Evolutionary conservation across 1,284 basidiomycete genomes (phyloP), one percentile per base, ranked within the genome.

Genomic region (Ceratobasidium theobromae): DNA sequence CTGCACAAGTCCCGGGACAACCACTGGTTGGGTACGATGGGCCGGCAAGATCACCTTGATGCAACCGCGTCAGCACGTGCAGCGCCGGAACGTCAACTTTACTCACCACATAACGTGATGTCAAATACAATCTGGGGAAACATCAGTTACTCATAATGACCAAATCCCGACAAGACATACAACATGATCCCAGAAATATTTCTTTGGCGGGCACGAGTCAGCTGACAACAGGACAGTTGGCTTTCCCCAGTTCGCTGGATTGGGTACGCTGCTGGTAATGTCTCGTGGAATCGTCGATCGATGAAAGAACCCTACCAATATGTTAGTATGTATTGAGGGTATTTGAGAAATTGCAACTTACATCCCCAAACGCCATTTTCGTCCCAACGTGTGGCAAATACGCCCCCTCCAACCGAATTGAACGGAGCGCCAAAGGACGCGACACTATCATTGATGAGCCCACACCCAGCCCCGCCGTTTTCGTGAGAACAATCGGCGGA

Each of bases 361-460:
- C 87, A 90, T 64, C 89, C 79, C n/a, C 83, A 82, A 67, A 90
- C 88, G 0, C 86, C 86, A 51, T 81, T 81, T 67, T 86, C 82
- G 70, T 89, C 87, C 87, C 87, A 91, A 69, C 86, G 85, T 85
- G 89, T 89, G 0, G 84, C 88, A 70, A 86, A 87, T 0, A 89
- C 83, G 16, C 89, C 89, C 21, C 89, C 89, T 6, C 86, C 87
- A 71, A 81, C 82, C 1, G 79, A 78, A 71, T 90, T 87, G 73
- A 90, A 89, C 32, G 80, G 81, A 14, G 84, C 82, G 0, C 89
- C 89, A 73, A 88, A 91, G 0, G 87, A 89, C 14, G 85, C 84
- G 25, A 80, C 78, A 71, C 85, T 87, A 81, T 84, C 85, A 72
- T 91, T 88, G 1, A 79, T 82, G 58, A 90, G 79, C 46, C 85